A percentile compares a stretch with the other conserved stretches of the same genome.
Conservation (phyloP, 306 rosid genomes). For the Comarum palustre region DNA sequence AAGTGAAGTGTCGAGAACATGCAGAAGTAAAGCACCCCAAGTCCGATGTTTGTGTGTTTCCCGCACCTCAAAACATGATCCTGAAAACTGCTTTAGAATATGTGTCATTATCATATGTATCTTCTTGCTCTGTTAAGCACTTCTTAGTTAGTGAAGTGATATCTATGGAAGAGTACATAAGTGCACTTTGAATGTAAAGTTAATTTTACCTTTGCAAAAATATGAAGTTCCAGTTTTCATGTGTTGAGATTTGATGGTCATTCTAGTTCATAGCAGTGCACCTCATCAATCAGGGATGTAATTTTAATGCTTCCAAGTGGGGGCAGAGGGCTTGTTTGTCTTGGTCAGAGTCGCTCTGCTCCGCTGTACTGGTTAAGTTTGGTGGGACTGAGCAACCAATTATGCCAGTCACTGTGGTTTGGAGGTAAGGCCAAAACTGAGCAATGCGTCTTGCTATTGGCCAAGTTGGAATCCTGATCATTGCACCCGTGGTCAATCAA, state of each 20-base stretch:
- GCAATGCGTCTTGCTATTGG: not conserved
- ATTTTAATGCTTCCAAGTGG: not conserved
- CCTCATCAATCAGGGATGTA: not conserved
- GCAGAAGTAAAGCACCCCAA: constrained; percentile 86
- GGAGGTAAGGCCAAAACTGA: not conserved
- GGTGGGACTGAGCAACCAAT: not conserved
- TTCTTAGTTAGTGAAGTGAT: constrained; percentile 5
- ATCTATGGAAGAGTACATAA: not conserved
- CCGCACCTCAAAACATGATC: constrained; percentile 60
- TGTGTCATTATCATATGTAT: constrained; percentile 4
- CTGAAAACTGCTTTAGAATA: constrained; percentile 9
- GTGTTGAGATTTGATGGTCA: not conserved
- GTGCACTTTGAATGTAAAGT: too few relatives aligned
- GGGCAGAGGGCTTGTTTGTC: not conserved
- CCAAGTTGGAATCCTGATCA: not conserved
- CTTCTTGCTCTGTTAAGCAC: constrained; percentile 1
- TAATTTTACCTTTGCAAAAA: too few relatives aligned
- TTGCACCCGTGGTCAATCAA: constrained; percentile 3
- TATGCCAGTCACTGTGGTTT: not conserved
- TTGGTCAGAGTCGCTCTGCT: not conserved
- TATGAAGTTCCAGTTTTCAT: too few relatives aligned
- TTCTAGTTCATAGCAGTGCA: not conserved
- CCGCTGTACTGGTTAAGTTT: not conserved
- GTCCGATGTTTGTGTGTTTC: constrained; percentile 60
- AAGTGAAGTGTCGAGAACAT: constrained; percentile 85